phyloP scores from a whole-genome alignment of 2,329 filamentous ascomycete genomes.

The Fusarium sp. region DNA sequence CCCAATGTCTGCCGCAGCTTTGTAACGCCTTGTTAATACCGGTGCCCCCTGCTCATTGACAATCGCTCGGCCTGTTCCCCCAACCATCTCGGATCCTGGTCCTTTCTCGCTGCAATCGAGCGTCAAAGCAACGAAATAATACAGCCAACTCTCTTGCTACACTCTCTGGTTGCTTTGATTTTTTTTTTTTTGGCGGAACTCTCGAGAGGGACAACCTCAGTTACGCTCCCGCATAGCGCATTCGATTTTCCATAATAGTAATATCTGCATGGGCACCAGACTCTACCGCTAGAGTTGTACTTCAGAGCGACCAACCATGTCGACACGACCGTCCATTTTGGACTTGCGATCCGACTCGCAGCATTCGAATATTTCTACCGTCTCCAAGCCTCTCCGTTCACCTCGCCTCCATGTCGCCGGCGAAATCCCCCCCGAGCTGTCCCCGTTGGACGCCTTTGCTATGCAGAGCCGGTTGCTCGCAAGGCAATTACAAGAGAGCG shows the following conservation, averaged over 20 bases:
- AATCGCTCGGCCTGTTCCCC: constrained; percentile 10
- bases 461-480: constrained; percentile 90
- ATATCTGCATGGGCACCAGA: constrained; percentile 35
- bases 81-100: constrained; percentile 1
- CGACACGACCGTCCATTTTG: constrained; percentile 67
- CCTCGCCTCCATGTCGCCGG: constrained; percentile 82
- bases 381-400: constrained; percentile 72
- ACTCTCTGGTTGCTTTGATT: neutral
- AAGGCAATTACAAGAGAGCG: constrained; percentile 84
- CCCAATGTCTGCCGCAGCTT: neutral
- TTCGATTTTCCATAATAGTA: constrained; percentile 3
- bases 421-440: constrained; percentile 88
- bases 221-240: neutral
- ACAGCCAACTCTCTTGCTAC: neutral
- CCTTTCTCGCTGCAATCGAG: neutral
- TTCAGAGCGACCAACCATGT: constrained; percentile 56
- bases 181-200: neutral
- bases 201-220: neutral
- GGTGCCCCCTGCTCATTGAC: constrained; percentile 1
- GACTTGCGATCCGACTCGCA: constrained; percentile 71
- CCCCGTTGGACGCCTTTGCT: constrained; percentile 94
- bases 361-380: constrained; percentile 57
- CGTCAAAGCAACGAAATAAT: constrained; percentile 3
- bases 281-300: constrained; percentile 19
- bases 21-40: neutral